Conservation (phyloP, 441 rosid genomes). For the Melastoma candidum region DNA sequence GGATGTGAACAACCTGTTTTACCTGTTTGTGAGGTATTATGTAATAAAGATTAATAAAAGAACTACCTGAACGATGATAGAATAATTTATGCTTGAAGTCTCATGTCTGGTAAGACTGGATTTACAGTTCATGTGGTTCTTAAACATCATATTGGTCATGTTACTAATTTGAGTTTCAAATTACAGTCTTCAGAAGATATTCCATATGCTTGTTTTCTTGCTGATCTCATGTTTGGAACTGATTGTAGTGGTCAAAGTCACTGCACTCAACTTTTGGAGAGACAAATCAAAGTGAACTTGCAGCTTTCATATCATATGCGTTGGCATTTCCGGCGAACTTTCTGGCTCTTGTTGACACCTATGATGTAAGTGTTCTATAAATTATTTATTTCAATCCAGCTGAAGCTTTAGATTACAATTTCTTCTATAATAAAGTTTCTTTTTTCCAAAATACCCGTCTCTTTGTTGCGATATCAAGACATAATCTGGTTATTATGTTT, state of each 20-base stretch:
- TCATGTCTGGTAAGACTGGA: too few relatives aligned
- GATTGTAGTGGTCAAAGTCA: slow-evolving; percentile 48
- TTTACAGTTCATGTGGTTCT: too few relatives aligned
- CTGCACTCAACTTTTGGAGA: slow-evolving; percentile 51
- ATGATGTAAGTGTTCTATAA: slow-evolving; percentile 54
- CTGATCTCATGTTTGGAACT: background rate
- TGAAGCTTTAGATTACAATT: slow-evolving; percentile 1
- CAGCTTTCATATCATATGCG: slow-evolving; percentile 87
- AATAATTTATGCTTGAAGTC: too few relatives aligned
- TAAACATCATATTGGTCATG: background rate
- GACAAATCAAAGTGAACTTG: slow-evolving; percentile 89
- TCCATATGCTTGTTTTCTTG: too few relatives aligned
- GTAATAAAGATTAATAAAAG: too few relatives aligned
- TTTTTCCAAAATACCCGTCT: too few relatives aligned
- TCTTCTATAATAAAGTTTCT: background rate
- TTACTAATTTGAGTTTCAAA: background rate
- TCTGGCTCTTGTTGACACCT: slow-evolving; percentile 88
- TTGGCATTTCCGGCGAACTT: slow-evolving; percentile 75
- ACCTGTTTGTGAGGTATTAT: too few relatives aligned
- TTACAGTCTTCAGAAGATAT: too few relatives aligned
- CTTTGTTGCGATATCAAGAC: too few relatives aligned
- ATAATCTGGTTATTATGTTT: too few relatives aligned
- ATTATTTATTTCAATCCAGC: background rate
- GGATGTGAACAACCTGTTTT: too few relatives aligned
- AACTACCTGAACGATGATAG: too few relatives aligned